Base-by-base conservation (phyloP, 73 alveolate species). In the Paramecium sexaurelia region DNA sequence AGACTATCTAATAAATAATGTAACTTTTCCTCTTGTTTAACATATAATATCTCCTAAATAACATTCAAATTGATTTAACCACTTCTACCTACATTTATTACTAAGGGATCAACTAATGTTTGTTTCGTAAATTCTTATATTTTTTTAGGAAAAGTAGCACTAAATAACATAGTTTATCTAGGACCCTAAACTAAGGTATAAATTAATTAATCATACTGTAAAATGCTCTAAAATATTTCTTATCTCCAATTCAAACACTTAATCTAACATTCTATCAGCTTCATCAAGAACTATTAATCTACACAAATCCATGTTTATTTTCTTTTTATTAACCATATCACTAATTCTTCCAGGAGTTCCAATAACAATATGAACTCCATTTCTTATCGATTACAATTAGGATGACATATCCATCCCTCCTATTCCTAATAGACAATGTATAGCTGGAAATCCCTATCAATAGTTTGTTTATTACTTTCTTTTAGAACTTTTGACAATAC, bases 261-360 rank as follows among this genome's bases (percentile, higher is more conserved):
- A 75, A 90, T 94, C 98, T 47, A 96, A 83, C 93, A 96, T 40
- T 89, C 96, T 95, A 85, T 96, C 99, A 7, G 98, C 98, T 92
- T 96, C 99, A 91, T 96, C 99, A 45, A 96, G 73, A 10, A 95
- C 96, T 78, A 96, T 87, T 82, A 45, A 92, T 94, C 94, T 91
- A 85, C 96, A 85, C 84, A 93, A 56, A 37, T 86, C 87, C 93
- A 96, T 88, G 75, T 85, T 87, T 8, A 96, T 92, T 68, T 83
- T 86, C 15, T 92, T 88, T 43, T 55, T 92, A 6, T 92, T 55
- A 67, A 96, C 94, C 96, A 93, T 93, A 78, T 95, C 95, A 26
- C 75, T 57, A 82, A 95, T 82, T 92, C 98, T 95, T 41, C 96
- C 96, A 35, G 99, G 99, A 1, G 99, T 96, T 47, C 95, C 95